These are phyloP conservation scores for Claviceps fusiformis DNA, from an alignment of 2,329 filamentous ascomycete genomes.

Conservation along the genomic window DNA sequence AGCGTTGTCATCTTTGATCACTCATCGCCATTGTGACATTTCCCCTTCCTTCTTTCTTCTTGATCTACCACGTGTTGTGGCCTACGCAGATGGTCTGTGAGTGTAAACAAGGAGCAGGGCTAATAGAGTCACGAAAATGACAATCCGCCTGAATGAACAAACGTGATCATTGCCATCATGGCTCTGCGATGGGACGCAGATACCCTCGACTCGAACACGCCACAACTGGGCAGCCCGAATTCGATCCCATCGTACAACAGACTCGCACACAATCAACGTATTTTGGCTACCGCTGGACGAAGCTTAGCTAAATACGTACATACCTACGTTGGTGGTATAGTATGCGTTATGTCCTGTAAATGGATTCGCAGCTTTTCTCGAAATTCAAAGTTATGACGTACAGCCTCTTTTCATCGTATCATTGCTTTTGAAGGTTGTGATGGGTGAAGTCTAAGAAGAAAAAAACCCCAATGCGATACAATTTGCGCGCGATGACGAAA, in stretches of 20 bases:
- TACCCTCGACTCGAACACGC: neutral
- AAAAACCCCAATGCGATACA: neutral
- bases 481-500: neutral
- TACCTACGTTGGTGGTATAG: neutral
- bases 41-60: neutral
- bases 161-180: neutral
- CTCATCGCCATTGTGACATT: neutral
- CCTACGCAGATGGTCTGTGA: neutral
- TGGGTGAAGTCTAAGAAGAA: neutral
- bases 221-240: neutral
- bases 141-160: neutral
- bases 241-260: neutral
- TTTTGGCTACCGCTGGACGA: neutral
- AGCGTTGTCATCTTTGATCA: slow-evolving; percentile 1
- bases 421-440: neutral
- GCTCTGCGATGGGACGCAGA: neutral
- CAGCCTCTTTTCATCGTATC: neutral
- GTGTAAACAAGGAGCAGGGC: neutral
- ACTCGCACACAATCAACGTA: neutral
- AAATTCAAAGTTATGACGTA: neutral
- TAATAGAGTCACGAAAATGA: neutral
- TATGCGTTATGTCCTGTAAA: too few species aligned
- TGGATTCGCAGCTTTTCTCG: too few species aligned
- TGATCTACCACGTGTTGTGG: neutral
- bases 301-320: neutral